Conservation (phyloP, 1,139 yeast species). For the Geotrichum reessii region DNA sequence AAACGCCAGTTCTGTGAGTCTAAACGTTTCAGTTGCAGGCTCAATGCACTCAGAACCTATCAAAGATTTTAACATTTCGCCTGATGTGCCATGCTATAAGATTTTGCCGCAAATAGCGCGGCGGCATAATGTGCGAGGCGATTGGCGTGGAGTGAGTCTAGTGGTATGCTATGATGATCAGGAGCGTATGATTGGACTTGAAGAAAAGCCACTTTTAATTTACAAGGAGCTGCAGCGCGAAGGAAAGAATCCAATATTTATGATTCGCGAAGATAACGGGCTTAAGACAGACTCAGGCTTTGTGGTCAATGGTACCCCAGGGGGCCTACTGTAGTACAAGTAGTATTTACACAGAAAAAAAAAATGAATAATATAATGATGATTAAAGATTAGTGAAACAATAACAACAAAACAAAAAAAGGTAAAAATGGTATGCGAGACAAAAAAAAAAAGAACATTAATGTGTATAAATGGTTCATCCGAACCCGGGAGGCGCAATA, state of each 20-base stretch:
- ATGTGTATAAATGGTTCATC: neutral
- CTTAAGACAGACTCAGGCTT: constrained; percentile 27
- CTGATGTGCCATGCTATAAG: constrained; percentile 84
- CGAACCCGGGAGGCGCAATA: constrained; percentile 14
- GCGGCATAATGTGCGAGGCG: constrained; percentile 73
- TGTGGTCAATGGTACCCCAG: constrained; percentile 34
- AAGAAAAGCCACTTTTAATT: constrained; percentile 85
- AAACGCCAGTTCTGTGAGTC: neutral
- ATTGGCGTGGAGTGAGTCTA: constrained; percentile 84
- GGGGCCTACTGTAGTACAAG: constrained; percentile 35
- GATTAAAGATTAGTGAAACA: neutral
- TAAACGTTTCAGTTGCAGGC: constrained; percentile 1
- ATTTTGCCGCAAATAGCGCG: constrained; percentile 86
- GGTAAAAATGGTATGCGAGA: neutral
- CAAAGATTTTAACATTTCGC: constrained; percentile 18
- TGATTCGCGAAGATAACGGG: constrained; percentile 78
- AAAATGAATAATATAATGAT: neutral
- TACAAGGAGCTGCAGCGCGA: constrained; percentile 81
- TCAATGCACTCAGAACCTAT: constrained; percentile 15
- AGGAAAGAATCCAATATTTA: constrained; percentile 87
- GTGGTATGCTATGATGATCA: constrained; percentile 89
- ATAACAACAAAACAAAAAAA: neutral
- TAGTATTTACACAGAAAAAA: neutral
- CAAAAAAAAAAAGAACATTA: neutral
- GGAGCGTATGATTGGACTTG: constrained; percentile 74